phyloP scores from a whole-genome alignment of 768 basidiomycete genomes.

The Serendipita vermifera region DNA sequence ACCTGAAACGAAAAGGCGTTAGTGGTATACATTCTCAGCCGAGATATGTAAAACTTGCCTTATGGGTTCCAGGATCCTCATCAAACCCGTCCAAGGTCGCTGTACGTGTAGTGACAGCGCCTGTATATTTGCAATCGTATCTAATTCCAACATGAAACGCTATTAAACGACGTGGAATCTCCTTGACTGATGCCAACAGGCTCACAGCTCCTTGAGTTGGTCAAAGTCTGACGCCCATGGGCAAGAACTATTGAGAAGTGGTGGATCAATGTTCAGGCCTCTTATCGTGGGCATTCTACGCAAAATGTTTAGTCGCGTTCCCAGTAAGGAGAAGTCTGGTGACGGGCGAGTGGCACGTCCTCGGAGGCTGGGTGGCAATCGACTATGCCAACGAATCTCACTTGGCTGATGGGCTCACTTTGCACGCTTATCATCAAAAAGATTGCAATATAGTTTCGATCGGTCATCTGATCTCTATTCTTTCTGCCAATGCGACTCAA shows the following conservation, averaged over 20 bases:
- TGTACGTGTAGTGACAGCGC: conserved; percentile 73
- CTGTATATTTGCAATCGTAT: conserved; percentile 53
- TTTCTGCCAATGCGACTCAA: too few relatives aligned
- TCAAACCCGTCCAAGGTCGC: conserved; percentile 55
- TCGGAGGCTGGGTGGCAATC: too few relatives aligned
- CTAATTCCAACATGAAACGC: neutral
- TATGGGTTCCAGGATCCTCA: conserved; percentile 46
- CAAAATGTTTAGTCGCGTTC: too few relatives aligned
- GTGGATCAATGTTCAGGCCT: conserved; percentile 43
- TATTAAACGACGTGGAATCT: neutral
- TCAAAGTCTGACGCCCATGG: conserved; percentile 62
- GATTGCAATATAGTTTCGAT: too few relatives aligned
- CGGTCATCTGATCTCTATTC: too few relatives aligned
- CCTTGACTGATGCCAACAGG: neutral
- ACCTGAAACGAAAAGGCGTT: conserved; percentile 15
- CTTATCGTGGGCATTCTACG: too few relatives aligned
- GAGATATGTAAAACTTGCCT: conserved; percentile 30
- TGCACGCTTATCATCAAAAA: too few relatives aligned
- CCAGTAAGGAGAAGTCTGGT: too few relatives aligned
- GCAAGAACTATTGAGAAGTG: conserved; percentile 66
- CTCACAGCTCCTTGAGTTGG: conserved; percentile 44
- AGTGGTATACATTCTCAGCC: conserved; percentile 12
- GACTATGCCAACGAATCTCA: too few relatives aligned
- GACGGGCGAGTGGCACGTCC: too few relatives aligned
- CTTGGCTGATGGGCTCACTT: too few relatives aligned